phyloP scores from a whole-genome alignment of 208 protist genomes.

The Phytomonas sp. region DNA sequence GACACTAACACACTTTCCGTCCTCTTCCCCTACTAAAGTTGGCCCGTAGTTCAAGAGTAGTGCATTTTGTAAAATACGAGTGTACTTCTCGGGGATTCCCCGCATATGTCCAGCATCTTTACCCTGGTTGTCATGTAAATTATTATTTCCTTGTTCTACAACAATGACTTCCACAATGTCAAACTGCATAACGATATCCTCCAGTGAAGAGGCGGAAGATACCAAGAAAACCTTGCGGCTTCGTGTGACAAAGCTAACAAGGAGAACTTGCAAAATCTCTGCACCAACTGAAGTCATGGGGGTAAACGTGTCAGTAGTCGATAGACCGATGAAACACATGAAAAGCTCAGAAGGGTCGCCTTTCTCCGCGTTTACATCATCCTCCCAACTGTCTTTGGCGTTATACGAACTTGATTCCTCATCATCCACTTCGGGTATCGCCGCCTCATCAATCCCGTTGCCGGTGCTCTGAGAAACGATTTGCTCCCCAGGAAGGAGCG shows the following conservation, averaged over 20 bases:
- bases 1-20: constrained; percentile 46
- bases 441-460: background rate
- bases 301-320: background rate
- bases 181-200: constrained; percentile 63
- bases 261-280: constrained; percentile 22
- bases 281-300: background rate
- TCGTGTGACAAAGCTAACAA: constrained; percentile 77
- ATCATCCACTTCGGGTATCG: background rate
- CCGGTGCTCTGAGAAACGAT: constrained; percentile 28
- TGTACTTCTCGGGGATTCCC: constrained; percentile 33
- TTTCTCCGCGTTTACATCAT: constrained; percentile 15
- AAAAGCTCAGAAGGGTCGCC: constrained; percentile 52
- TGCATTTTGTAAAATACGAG: constrained; percentile 26
- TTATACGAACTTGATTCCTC: constrained; percentile 9
- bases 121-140: too few relatives aligned
- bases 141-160: constrained; percentile 8
- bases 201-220: constrained; percentile 31
- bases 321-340: constrained; percentile 43
- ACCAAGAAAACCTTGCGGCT: constrained; percentile 22
- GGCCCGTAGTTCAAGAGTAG: constrained; percentile 68
- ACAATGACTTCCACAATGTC: constrained; percentile 73
- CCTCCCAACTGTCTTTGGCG: constrained; percentile 10
- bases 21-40: constrained; percentile 62
- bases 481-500: constrained; percentile 66
- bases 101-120: constrained; percentile 3